Evolutionary conservation across 768 basidiomycete genomes (phyloP).

Genomic region (Termitomyces sp.): DNA sequence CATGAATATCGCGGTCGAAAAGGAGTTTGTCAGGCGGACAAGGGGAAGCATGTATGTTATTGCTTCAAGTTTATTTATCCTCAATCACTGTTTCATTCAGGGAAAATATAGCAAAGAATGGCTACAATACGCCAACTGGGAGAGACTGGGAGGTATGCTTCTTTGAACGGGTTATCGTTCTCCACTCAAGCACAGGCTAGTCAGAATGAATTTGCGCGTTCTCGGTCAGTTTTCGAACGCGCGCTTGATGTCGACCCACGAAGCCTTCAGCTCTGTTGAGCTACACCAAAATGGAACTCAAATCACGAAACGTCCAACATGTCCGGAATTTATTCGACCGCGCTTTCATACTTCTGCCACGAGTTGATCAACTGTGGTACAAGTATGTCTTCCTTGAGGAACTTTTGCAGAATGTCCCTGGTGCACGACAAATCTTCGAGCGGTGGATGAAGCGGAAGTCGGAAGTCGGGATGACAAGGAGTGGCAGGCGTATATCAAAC

Average conservation of each 20-base stretch:
- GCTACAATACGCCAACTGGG: constrained; percentile 78
- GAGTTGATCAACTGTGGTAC: constrained; percentile 98
- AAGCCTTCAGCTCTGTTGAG: constrained; percentile 85
- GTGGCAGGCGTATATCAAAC: constrained; percentile 99
- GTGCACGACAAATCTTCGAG: constrained; percentile 96
- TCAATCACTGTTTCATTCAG: not conserved
- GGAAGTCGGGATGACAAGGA: constrained; percentile 78
- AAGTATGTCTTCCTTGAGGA: constrained; percentile 99
- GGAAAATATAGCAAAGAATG: constrained; percentile 64
- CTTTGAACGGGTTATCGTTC: not conserved
- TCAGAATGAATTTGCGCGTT: constrained; percentile 94
- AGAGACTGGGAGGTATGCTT: constrained; percentile 61
- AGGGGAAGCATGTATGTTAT: constrained; percentile 69
- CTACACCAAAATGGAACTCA: constrained; percentile 97
- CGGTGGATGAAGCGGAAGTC: constrained; percentile 99
- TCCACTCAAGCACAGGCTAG: constrained; percentile 48
- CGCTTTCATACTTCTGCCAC: constrained; percentile 92
- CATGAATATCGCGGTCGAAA: constrained; percentile 91
- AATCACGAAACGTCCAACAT: constrained; percentile 95
- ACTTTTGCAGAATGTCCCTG: constrained; percentile 91
- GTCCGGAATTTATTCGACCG: constrained; percentile 96
- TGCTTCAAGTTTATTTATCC: not conserved
- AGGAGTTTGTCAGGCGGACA: constrained; percentile 79
- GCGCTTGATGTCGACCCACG: constrained; percentile 94
- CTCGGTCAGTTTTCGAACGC: constrained; percentile 93